Evolutionary conservation across 192 early-diverging fungal species (phyloP).

Genomic region (Rhizophagus clarus): DNA sequence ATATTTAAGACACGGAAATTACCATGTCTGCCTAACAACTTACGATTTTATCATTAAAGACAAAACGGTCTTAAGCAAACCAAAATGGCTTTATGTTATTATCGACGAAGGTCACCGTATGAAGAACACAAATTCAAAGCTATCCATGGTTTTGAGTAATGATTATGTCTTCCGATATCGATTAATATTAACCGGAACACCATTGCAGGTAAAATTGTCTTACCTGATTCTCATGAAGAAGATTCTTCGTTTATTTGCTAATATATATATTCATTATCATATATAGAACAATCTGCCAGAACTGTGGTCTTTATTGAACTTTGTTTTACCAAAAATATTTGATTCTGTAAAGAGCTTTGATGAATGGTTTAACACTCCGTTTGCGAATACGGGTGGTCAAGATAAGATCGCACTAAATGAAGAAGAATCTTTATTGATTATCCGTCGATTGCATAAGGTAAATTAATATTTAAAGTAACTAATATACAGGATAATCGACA

Average conservation of each 20-base stretch:
- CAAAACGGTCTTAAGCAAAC: slow-evolving; percentile 77
- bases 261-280: neutral
- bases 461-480: neutral
- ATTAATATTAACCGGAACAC: slow-evolving; percentile 96
- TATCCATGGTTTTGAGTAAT: slow-evolving; percentile 82
- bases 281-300: slow-evolving; percentile 93
- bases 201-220: slow-evolving; percentile 71
- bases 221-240: neutral
- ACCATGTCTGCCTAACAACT: slow-evolving; percentile 95
- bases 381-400: slow-evolving; percentile 79
- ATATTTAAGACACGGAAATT: slow-evolving; percentile 74
- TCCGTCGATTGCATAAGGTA: slow-evolving; percentile 92
- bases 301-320: slow-evolving; percentile 95
- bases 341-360: slow-evolving; percentile 96
- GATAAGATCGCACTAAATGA: slow-evolving; percentile 94
- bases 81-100: slow-evolving; percentile 98
- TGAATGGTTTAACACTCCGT: slow-evolving; percentile 99
- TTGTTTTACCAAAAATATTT: slow-evolving; percentile 95
- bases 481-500: no score
- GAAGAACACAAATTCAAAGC: slow-evolving; percentile 92
- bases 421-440: slow-evolving; percentile 97
- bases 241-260: neutral
- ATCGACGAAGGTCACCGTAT: slow-evolving; percentile 99
- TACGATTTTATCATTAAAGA: slow-evolving; percentile 98
- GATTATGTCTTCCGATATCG: slow-evolving; percentile 90